A percentile compares a stretch with the other conserved stretches of the same genome.
Conservation (phyloP, 345 rosid genomes). For the Jatropha curcas region DNA sequence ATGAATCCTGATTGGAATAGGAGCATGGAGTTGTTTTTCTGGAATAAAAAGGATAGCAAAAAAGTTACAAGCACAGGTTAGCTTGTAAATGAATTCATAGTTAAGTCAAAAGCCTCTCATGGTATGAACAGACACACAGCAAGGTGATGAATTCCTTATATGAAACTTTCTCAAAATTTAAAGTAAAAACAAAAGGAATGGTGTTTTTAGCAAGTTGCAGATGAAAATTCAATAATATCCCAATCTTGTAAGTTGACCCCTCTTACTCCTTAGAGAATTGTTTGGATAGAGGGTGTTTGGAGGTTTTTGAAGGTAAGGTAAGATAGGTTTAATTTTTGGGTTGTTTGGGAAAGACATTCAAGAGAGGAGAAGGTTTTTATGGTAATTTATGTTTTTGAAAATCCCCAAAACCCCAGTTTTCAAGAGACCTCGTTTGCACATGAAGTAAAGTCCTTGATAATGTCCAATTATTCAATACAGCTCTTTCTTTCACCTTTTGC, state of each 20-base stretch:
- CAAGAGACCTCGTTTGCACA: background rate
- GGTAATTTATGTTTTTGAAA: too few species aligned
- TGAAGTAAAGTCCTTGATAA: background rate
- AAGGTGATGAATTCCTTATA: background rate
- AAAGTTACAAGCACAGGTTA: background rate
- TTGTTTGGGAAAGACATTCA: too few species aligned
- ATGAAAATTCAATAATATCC: background rate
- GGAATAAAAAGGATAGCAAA: background rate
- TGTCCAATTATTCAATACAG: background rate
- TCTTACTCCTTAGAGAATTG: too few species aligned
- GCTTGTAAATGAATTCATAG: background rate
- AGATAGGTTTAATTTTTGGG: too few species aligned
- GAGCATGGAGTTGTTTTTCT: background rate
- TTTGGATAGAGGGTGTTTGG: too few species aligned
- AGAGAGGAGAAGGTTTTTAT: too few species aligned
- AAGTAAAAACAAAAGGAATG: background rate
- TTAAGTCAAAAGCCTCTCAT: background rate
- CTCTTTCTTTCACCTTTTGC: background rate
- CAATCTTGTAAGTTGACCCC: background rate
- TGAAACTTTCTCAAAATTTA: background rate
- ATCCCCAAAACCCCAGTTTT: too few species aligned
- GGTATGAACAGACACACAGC: background rate
- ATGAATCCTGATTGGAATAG: background rate
- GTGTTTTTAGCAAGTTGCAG: background rate
- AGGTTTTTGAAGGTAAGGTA: too few species aligned